phyloP scores from a whole-genome alignment of 441 rosid genomes.

The Pelargonium hybrid region DNA sequence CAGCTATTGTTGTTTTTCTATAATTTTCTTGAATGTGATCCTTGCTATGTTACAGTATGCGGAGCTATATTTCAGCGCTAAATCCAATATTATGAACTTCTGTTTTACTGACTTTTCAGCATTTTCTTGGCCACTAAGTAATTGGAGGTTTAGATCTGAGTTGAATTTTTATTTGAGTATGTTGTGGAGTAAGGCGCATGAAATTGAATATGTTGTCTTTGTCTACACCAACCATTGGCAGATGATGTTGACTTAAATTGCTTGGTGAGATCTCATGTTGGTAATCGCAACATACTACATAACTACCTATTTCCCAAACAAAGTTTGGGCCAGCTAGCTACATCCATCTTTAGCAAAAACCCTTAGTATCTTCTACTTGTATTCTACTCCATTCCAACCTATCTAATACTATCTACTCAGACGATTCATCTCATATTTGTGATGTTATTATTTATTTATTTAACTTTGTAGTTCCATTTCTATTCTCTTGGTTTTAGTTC shows the following conservation, averaged over 20 bases:
- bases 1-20: neutral
- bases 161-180: slow-evolving; percentile 11
- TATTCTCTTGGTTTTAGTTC: neutral
- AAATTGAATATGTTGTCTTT: neutral
- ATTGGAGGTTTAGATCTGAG: slow-evolving; percentile 13
- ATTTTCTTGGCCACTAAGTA: neutral
- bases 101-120: neutral
- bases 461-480: neutral
- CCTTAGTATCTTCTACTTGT: too few species aligned
- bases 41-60: neutral
- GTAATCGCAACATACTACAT: neutral
- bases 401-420: too few species aligned
- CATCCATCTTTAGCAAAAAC: too few species aligned
- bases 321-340: too few species aligned
- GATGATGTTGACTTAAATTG: neutral
- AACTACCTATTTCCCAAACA: too few species aligned
- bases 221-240: neutral
- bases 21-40: neutral
- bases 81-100: neutral
- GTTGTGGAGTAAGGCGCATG: slow-evolving; percentile 13
- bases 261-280: neutral
- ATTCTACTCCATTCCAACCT: too few species aligned
- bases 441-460: neutral
- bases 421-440: too few species aligned
- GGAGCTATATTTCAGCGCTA: neutral